Evolutionary conservation across 2,329 filamentous ascomycete species (phyloP), one percentile per base, ranked within the genome.

Genomic region (Phoma sp.): DNA sequence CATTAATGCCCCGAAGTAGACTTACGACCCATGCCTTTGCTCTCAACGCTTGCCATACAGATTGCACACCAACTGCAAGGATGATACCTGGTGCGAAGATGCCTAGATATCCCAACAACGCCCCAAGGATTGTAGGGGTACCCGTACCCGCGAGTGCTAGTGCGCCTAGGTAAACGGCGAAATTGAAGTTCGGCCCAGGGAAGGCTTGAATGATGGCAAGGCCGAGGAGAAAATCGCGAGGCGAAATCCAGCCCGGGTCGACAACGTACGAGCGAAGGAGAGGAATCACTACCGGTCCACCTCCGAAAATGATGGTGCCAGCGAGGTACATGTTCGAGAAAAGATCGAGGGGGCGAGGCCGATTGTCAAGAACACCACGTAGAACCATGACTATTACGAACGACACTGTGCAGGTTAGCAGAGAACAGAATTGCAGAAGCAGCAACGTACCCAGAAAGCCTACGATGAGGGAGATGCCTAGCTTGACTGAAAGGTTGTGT

Each of bases 311-410:
- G 54, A 80, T 78, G 1, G 88, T 91, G 0, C 88, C 89, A 0
- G 88, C 89, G 0, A 91, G 84, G 64, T 88, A 91, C 74, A 92
- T 83, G 69, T 90, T 91, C 4, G 87, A 80, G 62, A 92, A 91
- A 18, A 92, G 80, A 40, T 82, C 78, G 60, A 85, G 85, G 0
- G 81, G 72, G 0, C 85, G 73, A 0, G 84, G 78, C 0, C 73
- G 74, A 7, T 66, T 34, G 0, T 72, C 53, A 10, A 81, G 40
- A 2, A 74, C 40, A 74, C 73, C 56, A 65, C 79, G 72, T 68
- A 80, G 28, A 14, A 83, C 77, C 68, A 90, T 82, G 18, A 89
- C 67, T 2, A 76, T 63, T 42, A 84, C 74, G 59, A 91, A 90
- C 2, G 80, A 80, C 4, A 71, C 75, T 80, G 28, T 47, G 17